Evolutionary conservation across 129 eudicot species (phyloP).

Genomic region (Mikania micrantha): DNA sequence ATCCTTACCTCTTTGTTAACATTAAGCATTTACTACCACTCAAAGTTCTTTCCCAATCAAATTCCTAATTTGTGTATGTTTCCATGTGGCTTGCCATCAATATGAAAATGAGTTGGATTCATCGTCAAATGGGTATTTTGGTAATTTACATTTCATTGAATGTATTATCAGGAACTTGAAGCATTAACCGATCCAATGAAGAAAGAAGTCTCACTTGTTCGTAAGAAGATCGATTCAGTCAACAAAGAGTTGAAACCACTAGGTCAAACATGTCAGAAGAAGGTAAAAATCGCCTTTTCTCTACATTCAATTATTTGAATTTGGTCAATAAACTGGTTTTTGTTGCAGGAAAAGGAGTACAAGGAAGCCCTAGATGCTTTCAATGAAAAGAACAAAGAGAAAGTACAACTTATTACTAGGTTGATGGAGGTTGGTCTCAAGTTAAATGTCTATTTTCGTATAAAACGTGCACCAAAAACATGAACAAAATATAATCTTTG

Average conservation of each 20-base stretch:
- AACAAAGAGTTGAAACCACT: slow-evolving; percentile 87
- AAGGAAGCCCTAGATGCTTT: slow-evolving; percentile 91
- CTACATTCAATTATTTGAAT: neutral
- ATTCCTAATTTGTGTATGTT: neutral
- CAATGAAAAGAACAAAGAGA: slow-evolving; percentile 95
- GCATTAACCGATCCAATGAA: slow-evolving; percentile 86
- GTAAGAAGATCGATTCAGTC: slow-evolving; percentile 82
- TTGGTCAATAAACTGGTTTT: slow-evolving; percentile 13
- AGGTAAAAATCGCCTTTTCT: slow-evolving; percentile 37
- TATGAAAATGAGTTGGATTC: slow-evolving; percentile 1
- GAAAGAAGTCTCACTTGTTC: slow-evolving; percentile 76
- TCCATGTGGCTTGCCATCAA: slow-evolving; percentile 20
- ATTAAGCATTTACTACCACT: slow-evolving; percentile 23
- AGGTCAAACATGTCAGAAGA: slow-evolving; percentile 86
- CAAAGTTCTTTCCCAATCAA: slow-evolving; percentile 3
- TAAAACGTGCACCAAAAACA: too few species aligned
- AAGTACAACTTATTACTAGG: slow-evolving; percentile 83
- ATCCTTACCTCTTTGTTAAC: slow-evolving; percentile 22
- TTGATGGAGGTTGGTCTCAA: slow-evolving; percentile 82
- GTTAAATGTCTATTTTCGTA: slow-evolving; percentile 12
- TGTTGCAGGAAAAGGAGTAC: slow-evolving; percentile 76
- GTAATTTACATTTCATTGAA: neutral
- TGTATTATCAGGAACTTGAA: slow-evolving; percentile 65
- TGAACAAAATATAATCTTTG: neutral
- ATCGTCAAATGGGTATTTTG: neutral